Evolutionary conservation across 768 basidiomycete genomes (phyloP).

Genomic region (Phanerochaete carnosa): DNA sequence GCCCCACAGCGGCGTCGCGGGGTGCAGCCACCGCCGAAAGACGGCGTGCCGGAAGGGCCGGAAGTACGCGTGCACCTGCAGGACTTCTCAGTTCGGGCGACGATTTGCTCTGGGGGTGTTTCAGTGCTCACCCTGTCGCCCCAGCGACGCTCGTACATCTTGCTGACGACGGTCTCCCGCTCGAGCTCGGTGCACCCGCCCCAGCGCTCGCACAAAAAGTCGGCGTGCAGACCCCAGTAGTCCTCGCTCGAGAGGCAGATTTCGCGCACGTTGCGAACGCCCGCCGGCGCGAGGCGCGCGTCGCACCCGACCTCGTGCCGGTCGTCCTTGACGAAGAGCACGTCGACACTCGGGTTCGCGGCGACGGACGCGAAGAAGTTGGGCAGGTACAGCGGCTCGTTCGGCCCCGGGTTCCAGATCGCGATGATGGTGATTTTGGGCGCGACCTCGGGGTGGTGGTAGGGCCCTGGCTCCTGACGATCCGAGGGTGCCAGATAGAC

Average conservation of each 20-base stretch:
- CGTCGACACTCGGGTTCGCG: background rate
- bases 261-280: background rate
- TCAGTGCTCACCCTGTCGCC: background rate
- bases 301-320: constrained; percentile 1
- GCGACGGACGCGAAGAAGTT: constrained; percentile 4
- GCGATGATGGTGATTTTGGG: constrained; percentile 3
- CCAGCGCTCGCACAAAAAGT: constrained; percentile 2
- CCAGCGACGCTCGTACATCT: constrained; percentile 1
- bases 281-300: background rate
- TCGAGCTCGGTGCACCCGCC: background rate
- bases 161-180: background rate
- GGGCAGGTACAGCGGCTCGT: background rate
- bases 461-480: background rate
- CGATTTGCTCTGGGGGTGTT: too few species aligned
- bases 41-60: constrained; percentile 1
- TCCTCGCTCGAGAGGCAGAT: background rate
- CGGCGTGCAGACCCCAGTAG: background rate
- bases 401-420: constrained; percentile 1
- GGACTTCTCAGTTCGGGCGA: background rate
- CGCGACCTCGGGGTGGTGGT: background rate
- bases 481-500: background rate
- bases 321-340: constrained; percentile 5
- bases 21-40: constrained; percentile 1
- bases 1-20: background rate
- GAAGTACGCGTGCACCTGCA: constrained; percentile 1